A percentile compares a stretch with the other conserved stretches of the same genome.
phyloP scores from a whole-genome alignment of 2,329 filamentous ascomycete species.

The Beauveria bassiana region DNA sequence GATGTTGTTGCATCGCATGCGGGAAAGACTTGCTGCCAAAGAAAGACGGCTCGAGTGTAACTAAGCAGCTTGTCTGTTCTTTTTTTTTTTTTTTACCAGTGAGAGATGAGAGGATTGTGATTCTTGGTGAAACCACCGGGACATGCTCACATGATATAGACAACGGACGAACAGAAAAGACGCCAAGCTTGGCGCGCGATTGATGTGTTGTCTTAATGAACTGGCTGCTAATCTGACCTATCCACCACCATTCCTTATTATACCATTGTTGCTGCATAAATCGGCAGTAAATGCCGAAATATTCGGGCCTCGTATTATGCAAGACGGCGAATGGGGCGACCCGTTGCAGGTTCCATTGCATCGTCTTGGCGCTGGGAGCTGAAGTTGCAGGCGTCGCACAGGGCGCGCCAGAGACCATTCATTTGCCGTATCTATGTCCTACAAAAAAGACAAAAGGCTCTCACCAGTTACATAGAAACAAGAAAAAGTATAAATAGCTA shows the following conservation, averaged over 20 bases:
- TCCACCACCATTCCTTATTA: neutral
- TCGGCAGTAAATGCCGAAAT: neutral
- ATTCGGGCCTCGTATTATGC: conserved; percentile 2
- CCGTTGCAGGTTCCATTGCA: neutral
- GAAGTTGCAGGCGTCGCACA: neutral
- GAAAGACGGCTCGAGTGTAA: neutral
- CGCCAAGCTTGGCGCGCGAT: neutral
- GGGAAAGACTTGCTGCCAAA: neutral
- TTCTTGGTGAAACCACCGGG: too few species aligned
- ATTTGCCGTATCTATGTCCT: too few species aligned
- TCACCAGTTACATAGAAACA: neutral
- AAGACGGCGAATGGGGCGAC: neutral
- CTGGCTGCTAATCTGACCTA: neutral
- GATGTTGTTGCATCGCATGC: neutral
- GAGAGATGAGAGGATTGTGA: too few species aligned
- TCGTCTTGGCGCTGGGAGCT: conserved; percentile 1
- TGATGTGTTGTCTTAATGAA: neutral
- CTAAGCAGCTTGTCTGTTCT: too few species aligned
- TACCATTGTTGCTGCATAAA: neutral
- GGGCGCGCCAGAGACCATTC: neutral
- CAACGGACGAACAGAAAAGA: neutral
- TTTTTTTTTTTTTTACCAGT: too few species aligned
- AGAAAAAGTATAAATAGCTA: neutral
- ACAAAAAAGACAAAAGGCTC: too few species aligned
- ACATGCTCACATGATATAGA: neutral